Evolutionary conservation across 2,329 filamentous ascomycete species (phyloP).

Genomic region (Sphaerulina populicola): DNA sequence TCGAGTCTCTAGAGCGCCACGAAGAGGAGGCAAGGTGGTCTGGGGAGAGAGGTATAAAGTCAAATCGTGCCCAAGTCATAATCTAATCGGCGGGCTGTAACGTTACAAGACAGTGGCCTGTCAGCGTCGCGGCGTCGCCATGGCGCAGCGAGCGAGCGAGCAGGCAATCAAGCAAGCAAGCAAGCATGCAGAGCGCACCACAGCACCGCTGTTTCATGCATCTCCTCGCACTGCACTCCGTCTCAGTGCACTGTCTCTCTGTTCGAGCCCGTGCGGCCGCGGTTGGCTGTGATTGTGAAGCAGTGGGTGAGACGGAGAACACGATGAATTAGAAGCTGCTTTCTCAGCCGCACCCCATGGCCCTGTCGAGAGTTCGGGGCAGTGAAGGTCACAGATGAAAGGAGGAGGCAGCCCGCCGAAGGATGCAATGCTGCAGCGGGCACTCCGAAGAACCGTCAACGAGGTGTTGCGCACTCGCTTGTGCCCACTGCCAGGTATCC

Average conservation of each 20-base stretch:
- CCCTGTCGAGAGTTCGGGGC: neutral
- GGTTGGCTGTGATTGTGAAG: no score
- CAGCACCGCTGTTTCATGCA: neutral
- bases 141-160: neutral
- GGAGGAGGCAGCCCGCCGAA: neutral
- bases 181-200: neutral
- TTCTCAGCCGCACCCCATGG: slow-evolving; percentile 5
- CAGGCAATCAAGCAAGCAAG: neutral
- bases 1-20: neutral
- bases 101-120: neutral
- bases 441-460: neutral
- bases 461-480: neutral
- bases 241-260: neutral
- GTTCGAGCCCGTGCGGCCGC: no score
- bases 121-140: neutral
- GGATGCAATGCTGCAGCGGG: neutral
- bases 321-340: neutral
- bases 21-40: neutral
- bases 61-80: neutral
- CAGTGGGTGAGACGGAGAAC: neutral
- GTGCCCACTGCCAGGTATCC: neutral
- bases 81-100: neutral
- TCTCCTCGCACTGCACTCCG: neutral
- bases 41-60: neutral
- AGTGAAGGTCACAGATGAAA: neutral